These are phyloP conservation scores for Claviceps arundinis DNA, from an alignment of 2,329 filamentous ascomycete genomes.

Conservation along the genomic window DNA sequence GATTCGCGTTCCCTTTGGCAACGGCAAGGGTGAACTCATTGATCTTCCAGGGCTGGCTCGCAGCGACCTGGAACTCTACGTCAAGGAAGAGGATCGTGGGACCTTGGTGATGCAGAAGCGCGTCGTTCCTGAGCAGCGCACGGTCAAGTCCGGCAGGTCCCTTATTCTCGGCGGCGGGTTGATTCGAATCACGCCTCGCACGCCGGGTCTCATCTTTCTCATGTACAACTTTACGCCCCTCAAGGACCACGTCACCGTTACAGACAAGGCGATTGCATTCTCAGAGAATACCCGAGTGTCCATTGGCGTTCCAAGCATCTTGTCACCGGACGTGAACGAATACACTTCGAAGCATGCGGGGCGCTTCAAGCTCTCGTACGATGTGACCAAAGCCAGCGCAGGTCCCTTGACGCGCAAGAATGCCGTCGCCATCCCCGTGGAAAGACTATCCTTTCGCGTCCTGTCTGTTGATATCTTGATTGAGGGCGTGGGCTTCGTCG, in stretches of 20 bases:
- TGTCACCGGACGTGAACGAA: slow-evolving; percentile 40
- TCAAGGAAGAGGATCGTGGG: slow-evolving; percentile 50
- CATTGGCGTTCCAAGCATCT: slow-evolving; percentile 49
- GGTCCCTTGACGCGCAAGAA: slow-evolving; percentile 56
- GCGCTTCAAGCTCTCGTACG: slow-evolving; percentile 59
- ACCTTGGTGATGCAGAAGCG: slow-evolving; percentile 69
- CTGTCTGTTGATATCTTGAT: slow-evolving; percentile 74
- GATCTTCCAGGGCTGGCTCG: slow-evolving; percentile 80
- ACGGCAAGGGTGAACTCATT: slow-evolving; percentile 77
- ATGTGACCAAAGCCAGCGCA: slow-evolving; percentile 69
- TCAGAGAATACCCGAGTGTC: slow-evolving; percentile 48
- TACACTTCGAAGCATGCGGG: slow-evolving; percentile 55
- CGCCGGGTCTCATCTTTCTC: slow-evolving; percentile 50
- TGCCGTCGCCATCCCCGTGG: slow-evolving; percentile 49
- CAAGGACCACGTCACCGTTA: slow-evolving; percentile 61
- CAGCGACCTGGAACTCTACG: slow-evolving; percentile 56
- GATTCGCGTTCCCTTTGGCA: slow-evolving; percentile 82
- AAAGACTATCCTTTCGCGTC: slow-evolving; percentile 65
- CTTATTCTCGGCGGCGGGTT: slow-evolving; percentile 69
- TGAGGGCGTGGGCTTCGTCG: slow-evolving; percentile 88
- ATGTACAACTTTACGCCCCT: slow-evolving; percentile 82
- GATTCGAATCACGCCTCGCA: slow-evolving; percentile 68
- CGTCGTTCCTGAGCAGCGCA: slow-evolving; percentile 57
- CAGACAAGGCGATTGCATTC: slow-evolving; percentile 63
- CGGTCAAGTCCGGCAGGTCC: slow-evolving; percentile 64